phyloP scores from a whole-genome alignment of 2,329 filamentous ascomycete species.

The Lasiodiplodia sp. region DNA sequence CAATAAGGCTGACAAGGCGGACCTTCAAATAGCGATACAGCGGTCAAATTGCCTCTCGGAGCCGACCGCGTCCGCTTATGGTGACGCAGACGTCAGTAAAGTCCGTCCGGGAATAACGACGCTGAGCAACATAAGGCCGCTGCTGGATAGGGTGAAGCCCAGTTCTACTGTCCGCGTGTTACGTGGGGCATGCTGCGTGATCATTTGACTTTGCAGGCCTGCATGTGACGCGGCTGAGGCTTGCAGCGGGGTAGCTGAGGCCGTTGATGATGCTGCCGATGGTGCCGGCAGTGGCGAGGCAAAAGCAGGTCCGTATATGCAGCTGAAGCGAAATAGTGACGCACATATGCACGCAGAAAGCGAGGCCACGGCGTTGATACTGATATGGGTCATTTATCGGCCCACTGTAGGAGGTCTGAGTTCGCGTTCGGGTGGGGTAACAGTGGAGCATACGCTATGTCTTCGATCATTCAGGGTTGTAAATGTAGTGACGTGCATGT shows the following conservation, averaged over 20 bases:
- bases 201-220: neutral
- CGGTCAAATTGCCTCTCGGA: neutral
- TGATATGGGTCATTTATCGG: neutral
- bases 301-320: neutral
- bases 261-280: neutral
- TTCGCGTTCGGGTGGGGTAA: neutral
- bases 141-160: too few species aligned
- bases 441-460: neutral
- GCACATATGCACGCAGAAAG: neutral
- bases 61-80: neutral
- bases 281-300: neutral
- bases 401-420: neutral
- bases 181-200: neutral
- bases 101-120: neutral
- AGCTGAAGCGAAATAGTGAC: neutral
- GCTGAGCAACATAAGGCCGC: neutral
- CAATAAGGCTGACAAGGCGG: neutral
- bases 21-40: neutral
- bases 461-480: too few species aligned
- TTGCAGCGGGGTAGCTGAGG: neutral
- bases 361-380: neutral
- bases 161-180: neutral
- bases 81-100: neutral
- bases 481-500: neutral
- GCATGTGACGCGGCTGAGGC: neutral